Evolutionary conservation across 2,329 filamentous ascomycete genomes (phyloP).

Genomic region (Fusarium pseudograminearum): DNA sequence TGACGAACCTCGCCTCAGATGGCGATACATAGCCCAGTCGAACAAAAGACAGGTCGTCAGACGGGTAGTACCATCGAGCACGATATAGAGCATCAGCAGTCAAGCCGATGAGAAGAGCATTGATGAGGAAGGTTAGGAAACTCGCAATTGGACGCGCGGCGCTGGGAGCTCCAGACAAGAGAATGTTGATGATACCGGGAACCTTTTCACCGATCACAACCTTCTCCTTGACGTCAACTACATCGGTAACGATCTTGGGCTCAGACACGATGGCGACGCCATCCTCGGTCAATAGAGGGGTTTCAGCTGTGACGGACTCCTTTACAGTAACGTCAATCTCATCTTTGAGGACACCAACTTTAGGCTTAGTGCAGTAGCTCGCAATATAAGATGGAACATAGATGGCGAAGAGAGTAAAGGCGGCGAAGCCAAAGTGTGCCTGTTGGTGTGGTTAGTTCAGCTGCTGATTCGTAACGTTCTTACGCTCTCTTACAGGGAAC

Average conservation of each 20-base stretch:
- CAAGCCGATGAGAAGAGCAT: conserved; percentile 75
- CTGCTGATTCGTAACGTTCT: conserved; percentile 10
- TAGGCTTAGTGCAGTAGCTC: conserved; percentile 67
- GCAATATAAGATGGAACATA: conserved; percentile 74
- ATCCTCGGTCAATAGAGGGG: conserved; percentile 50
- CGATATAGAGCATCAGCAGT: conserved; percentile 83
- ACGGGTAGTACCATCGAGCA: conserved; percentile 76
- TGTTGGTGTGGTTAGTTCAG: conserved; percentile 40
- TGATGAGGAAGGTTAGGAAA: conserved; percentile 76
- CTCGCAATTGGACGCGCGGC: conserved; percentile 76
- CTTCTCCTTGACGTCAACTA: conserved; percentile 73
- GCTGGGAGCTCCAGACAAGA: conserved; percentile 82
- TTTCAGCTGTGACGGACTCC: conserved; percentile 55
- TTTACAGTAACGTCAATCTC: conserved; percentile 68
- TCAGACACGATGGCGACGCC: conserved; percentile 47
- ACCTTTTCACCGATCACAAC: conserved; percentile 69
- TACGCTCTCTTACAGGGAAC: conserved; percentile 52
- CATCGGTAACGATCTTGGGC: conserved; percentile 57
- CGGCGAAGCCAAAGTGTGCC: conserved; percentile 62
- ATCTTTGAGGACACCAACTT: conserved; percentile 70
- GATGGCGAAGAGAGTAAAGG: conserved; percentile 73
- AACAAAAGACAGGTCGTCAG: conserved; percentile 83
- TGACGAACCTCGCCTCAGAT: conserved; percentile 80
- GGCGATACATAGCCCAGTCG: conserved; percentile 89
- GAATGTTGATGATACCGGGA: conserved; percentile 69